Conservation (phyloP, 306 rosid genomes). For the Corylus heterophylla region DNA sequence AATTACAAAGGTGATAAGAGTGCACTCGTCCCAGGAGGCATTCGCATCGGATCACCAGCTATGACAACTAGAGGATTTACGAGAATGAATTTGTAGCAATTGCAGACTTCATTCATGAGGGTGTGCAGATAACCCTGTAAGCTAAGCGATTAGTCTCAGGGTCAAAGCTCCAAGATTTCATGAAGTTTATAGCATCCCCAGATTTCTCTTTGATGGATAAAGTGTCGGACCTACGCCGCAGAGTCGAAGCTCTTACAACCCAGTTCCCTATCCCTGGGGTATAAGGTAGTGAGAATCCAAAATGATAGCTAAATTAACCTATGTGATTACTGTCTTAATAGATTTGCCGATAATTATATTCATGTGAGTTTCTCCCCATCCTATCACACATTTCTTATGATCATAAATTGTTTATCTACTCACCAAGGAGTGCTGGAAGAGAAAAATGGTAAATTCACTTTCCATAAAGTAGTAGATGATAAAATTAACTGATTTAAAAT, state of each 20-base stretch:
- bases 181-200: conserved; percentile 59
- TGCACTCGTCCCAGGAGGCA: conserved; percentile 89
- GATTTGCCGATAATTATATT: not conserved
- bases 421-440: no score
- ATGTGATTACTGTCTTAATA: not conserved
- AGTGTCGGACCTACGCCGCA: conserved; percentile 55
- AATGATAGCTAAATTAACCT: not conserved
- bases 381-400: no score
- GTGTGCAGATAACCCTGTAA: conserved; percentile 66
- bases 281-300: conserved; percentile 19
- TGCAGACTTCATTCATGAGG: conserved; percentile 87
- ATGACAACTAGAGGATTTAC: conserved; percentile 91
- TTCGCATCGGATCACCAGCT: conserved; percentile 96
- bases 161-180: conserved; percentile 79
- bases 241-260: conserved; percentile 82
- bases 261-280: conserved; percentile 84
- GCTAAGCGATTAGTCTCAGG: conserved; percentile 65
- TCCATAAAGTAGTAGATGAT: no score
- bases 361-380: no score
- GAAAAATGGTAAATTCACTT: no score
- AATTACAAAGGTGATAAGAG: conserved; percentile 74
- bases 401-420: no score
- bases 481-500: no score
- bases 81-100: conserved; percentile 64
- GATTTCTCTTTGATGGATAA: conserved; percentile 56